Percentiles rank a stretch among this genome's conserved stretches.
These are phyloP conservation scores for Tilletia horrida DNA, from an alignment of 1,284 basidiomycete genomes.

Conservation along the genomic window DNA sequence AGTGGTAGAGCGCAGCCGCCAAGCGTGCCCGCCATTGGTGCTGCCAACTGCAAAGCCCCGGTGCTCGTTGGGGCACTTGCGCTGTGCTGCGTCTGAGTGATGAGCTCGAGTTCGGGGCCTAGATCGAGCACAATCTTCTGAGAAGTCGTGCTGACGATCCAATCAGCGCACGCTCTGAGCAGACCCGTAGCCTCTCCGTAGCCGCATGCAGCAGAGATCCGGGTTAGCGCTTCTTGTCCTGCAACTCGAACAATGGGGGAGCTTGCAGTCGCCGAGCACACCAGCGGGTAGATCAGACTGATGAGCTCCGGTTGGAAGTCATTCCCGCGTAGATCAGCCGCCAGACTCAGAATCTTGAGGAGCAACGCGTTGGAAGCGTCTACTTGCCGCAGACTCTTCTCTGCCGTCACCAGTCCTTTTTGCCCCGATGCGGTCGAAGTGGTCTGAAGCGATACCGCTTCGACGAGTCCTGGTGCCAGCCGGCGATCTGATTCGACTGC, in stretches of 20 bases:
- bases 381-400: conserved; percentile 2
- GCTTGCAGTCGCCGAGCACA: conserved; percentile 36
- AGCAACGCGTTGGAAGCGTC: conserved; percentile 29
- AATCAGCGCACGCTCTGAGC: conserved; percentile 46
- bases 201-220: conserved; percentile 38
- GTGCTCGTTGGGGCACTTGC: too few species aligned
- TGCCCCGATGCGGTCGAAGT: not conserved
- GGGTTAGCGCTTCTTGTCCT: conserved; percentile 25
- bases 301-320: conserved; percentile 38
- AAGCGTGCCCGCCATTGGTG: conserved; percentile 5
- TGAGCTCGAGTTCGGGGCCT: conserved; percentile 21
- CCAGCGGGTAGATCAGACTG: conserved; percentile 39
- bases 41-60: too few species aligned
- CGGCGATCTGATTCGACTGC: not conserved
- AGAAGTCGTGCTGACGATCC: conserved; percentile 46
- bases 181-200: conserved; percentile 35
- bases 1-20: conserved; percentile 5
- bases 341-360: conserved; percentile 32
- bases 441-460: not conserved
- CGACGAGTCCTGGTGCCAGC: not conserved
- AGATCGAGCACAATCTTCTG: conserved; percentile 31
- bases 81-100: not conserved
- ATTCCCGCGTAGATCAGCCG: conserved; percentile 40
- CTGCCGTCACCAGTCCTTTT: not conserved
- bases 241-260: conserved; percentile 24